These are phyloP conservation scores for Maudiozyma pseudohumilis DNA, from an alignment of 805 yeast genomes.

Conservation along the genomic window DNA sequence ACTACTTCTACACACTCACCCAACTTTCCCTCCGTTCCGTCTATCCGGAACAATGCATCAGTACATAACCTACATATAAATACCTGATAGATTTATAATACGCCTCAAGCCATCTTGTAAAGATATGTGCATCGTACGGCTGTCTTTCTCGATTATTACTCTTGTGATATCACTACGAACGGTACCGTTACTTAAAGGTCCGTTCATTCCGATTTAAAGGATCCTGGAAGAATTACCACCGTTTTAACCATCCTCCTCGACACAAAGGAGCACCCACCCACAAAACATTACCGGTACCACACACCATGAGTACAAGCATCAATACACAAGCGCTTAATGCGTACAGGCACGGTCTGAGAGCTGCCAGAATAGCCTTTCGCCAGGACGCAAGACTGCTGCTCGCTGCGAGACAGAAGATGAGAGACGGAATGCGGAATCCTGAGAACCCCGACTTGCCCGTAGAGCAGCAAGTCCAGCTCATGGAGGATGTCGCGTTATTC, in stretches of 20 bases:
- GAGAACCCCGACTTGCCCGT: conserved; percentile 36
- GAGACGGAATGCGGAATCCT: conserved; percentile 35
- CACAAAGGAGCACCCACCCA: no score
- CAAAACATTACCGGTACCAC: neutral
- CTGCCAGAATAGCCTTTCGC: conserved; percentile 51
- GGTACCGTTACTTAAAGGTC: no score
- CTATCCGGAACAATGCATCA: neutral
- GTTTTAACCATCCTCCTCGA: no score
- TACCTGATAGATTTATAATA: no score
- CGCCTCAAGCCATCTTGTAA: no score
- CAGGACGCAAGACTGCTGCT: conserved; percentile 35
- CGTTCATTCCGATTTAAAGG: no score
- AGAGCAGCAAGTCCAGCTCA: conserved; percentile 42
- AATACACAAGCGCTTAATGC: conserved; percentile 29
- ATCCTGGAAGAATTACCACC: no score
- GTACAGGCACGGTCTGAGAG: conserved; percentile 57
- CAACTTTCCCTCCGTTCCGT: neutral
- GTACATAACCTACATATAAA: no score
- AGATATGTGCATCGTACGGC: no score
- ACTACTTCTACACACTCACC: neutral
- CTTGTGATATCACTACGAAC: no score
- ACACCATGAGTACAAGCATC: neutral
- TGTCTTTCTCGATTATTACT: no score
- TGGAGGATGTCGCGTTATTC: conserved; percentile 64
- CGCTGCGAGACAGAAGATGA: conserved; percentile 55